These are phyloP conservation scores for Cinnamomum micranthum DNA, from an alignment of 164 flowering plant genomes.

Conservation along the genomic window DNA sequence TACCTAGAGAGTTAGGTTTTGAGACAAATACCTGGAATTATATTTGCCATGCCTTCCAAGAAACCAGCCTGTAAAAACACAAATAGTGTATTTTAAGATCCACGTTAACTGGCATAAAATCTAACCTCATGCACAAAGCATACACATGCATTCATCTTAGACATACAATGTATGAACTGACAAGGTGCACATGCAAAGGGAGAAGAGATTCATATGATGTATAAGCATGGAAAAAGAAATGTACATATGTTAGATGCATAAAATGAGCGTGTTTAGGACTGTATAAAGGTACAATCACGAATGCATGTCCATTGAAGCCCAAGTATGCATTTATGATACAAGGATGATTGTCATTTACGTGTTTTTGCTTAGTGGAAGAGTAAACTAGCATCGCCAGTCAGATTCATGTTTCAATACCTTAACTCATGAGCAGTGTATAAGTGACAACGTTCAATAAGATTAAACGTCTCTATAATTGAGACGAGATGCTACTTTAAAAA, in stretches of 20 bases:
- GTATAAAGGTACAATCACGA: background rate
- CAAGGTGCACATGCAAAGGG: background rate
- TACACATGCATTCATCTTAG: too few relatives aligned
- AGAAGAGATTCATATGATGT: background rate
- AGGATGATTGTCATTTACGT: background rate
- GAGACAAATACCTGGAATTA: slow-evolving; percentile 70
- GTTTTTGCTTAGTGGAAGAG: too few relatives aligned
- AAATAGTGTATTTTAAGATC: background rate
- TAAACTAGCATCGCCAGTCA: too few relatives aligned
- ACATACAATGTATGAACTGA: background rate
- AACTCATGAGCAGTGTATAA: too few relatives aligned
- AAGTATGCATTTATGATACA: background rate
- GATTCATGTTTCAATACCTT: too few relatives aligned
- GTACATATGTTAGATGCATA: background rate
- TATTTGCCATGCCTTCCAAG: slow-evolving; percentile 79
- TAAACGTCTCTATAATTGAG: too few relatives aligned
- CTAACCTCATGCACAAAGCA: background rate
- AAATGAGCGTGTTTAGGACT: background rate
- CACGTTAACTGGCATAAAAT: background rate
- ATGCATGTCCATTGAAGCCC: background rate
- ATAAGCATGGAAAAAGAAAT: background rate
- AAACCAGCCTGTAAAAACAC: slow-evolving; percentile 76
- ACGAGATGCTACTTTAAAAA: too few relatives aligned
- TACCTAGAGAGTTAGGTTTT: background rate
- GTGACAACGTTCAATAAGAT: too few relatives aligned